These are phyloP conservation scores for Penicillium soppii DNA, from an alignment of 495 filamentous ascomycete genomes.

Conservation along the genomic window DNA sequence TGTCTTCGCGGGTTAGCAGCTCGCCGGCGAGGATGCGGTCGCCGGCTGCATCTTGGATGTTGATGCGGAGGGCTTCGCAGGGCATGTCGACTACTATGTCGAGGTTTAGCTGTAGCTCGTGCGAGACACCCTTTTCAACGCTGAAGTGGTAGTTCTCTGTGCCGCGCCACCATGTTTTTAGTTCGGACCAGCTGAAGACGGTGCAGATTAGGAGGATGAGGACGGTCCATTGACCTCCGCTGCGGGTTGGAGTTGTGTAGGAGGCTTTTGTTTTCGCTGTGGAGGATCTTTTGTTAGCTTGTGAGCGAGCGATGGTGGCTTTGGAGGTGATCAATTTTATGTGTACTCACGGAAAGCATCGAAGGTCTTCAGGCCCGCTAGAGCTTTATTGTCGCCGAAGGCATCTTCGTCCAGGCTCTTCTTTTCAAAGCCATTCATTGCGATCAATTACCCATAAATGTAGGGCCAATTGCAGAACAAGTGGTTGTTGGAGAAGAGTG, in stretches of 20 bases:
- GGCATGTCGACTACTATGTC: constrained; percentile 91
- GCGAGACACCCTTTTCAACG: constrained; percentile 90
- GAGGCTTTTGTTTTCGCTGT: constrained; percentile 94
- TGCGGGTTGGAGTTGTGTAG: constrained; percentile 76
- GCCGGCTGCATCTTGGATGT: constrained; percentile 94
- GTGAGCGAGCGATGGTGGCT: neutral
- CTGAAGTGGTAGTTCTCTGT: constrained; percentile 83
- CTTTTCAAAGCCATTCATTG: constrained; percentile 71
- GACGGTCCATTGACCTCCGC: constrained; percentile 92
- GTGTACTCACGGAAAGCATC: constrained; percentile 91
- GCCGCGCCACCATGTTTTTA: constrained; percentile 79
- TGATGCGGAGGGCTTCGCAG: constrained; percentile 86
- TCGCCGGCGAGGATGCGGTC: constrained; percentile 86
- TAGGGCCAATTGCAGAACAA: constrained; percentile 1
- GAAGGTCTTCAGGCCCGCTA: constrained; percentile 72
- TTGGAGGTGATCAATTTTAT: neutral
- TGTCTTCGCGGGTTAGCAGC: constrained; percentile 70
- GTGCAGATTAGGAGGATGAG: constrained; percentile 69
- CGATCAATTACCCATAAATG: constrained; percentile 21
- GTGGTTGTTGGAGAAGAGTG: constrained; percentile 16
- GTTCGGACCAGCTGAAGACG: constrained; percentile 72
- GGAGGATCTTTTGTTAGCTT: constrained; percentile 3
- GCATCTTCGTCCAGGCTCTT: constrained; percentile 71
- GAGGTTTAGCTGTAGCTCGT: constrained; percentile 88
- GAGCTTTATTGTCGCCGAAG: constrained; percentile 72